A percentile compares a stretch with the other conserved stretches of the same genome.
Conservation (phyloP, 148 eudicot species). For the Cornus florida region DNA sequence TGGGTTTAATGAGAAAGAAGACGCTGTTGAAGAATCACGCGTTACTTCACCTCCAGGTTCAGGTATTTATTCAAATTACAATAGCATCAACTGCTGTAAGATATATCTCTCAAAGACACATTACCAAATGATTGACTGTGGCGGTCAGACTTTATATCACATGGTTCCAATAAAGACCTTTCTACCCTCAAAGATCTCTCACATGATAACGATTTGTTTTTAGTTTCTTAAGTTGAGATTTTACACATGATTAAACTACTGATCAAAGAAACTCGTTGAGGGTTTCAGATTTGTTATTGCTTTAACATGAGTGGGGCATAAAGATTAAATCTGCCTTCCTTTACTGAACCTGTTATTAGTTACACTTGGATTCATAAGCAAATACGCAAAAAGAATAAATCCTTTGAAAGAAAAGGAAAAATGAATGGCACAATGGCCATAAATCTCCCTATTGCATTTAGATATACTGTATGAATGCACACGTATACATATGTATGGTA, state of each 20-base stretch:
- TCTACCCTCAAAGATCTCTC: neutral
- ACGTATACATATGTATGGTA: too few relatives aligned
- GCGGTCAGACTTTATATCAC: neutral
- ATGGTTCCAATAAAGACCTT: neutral
- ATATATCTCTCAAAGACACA: neutral
- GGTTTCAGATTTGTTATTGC: neutral
- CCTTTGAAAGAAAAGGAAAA: too few relatives aligned
- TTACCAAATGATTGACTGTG: neutral
- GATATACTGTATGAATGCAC: too few relatives aligned
- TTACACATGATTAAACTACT: neutral
- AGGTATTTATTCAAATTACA: conserved; percentile 31
- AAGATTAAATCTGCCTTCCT: neutral
- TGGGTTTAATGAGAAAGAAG: conserved; percentile 56
- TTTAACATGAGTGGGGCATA: neutral
- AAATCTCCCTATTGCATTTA: too few relatives aligned
- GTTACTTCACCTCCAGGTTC: conserved; percentile 35
- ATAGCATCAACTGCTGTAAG: neutral
- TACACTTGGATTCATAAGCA: too few relatives aligned
- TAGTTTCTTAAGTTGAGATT: neutral
- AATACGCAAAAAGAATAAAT: too few relatives aligned
- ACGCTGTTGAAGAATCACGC: conserved; percentile 49
- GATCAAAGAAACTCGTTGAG: neutral
- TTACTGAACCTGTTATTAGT: too few relatives aligned
- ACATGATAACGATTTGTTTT: neutral
- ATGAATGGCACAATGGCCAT: too few relatives aligned